phyloP scores from a whole-genome alignment of 192 early-diverging fungal species.

The Powellomyces hirtus region DNA sequence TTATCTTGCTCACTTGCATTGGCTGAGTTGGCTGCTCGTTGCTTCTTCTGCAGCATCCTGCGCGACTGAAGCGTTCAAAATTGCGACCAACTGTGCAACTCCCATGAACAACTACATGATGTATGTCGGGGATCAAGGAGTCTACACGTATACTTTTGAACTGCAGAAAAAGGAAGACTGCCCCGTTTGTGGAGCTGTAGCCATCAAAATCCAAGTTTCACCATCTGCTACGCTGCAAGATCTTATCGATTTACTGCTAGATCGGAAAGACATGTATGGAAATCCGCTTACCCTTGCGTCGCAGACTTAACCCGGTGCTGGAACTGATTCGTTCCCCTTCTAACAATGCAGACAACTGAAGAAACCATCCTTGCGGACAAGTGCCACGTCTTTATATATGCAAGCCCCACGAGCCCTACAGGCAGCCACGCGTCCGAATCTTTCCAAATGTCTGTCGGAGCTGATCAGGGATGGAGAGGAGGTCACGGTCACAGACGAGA shows the following conservation, averaged over 20 bases:
- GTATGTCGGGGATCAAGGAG: conserved; percentile 87
- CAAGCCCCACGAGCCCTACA: conserved; percentile 79
- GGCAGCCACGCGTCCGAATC: conserved; percentile 78
- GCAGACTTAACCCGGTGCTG: background rate
- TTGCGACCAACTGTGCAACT: conserved; percentile 74
- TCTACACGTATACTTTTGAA: conserved; percentile 89
- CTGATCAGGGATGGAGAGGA: conserved; percentile 67
- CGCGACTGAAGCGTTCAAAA: conserved; percentile 92
- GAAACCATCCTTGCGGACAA: conserved; percentile 69
- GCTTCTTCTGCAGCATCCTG: conserved; percentile 65
- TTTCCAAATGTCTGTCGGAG: conserved; percentile 64
- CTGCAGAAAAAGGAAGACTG: conserved; percentile 82
- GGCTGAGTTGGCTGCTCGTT: background rate
- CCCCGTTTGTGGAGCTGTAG: conserved; percentile 81
- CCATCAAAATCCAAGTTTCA: conserved; percentile 47
- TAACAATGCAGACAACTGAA: conserved; percentile 70
- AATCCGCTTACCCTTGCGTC: no score
- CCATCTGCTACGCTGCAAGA: conserved; percentile 69
- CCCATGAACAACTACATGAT: conserved; percentile 95
- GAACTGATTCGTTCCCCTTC: background rate
- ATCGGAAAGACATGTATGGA: conserved; percentile 66
- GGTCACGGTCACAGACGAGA: conserved; percentile 80
- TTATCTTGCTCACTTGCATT: conserved; percentile 2
- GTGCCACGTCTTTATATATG: conserved; percentile 74
- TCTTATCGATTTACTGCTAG: conserved; percentile 78